Evolutionary conservation across 495 filamentous ascomycete genomes (phyloP).

Genomic region (Cenococcum geophilum): DNA sequence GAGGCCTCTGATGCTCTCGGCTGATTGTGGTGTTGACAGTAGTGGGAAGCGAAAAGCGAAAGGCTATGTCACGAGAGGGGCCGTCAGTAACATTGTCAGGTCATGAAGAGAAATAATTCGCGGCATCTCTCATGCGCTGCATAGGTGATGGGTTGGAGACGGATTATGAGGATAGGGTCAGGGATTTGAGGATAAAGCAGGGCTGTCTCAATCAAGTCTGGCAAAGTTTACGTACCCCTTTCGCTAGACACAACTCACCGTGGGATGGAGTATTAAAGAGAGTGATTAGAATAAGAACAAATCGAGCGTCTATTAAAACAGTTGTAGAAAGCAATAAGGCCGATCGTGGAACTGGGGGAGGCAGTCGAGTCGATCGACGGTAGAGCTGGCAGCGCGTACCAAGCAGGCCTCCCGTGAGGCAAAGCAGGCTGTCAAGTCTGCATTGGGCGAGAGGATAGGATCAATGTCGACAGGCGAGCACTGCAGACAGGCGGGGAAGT

Average conservation of each 20-base stretch:
- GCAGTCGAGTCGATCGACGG: constrained; percentile 26
- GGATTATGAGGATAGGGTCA: not conserved
- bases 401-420: constrained; percentile 29
- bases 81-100: constrained; percentile 5
- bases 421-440: constrained; percentile 29
- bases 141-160: not conserved
- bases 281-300: constrained; percentile 5
- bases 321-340: constrained; percentile 26
- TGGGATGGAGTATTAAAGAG: constrained; percentile 15
- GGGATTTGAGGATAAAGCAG: constrained; percentile 9
- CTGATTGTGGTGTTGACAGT: not conserved
- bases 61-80: constrained; percentile 5
- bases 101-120: not conserved
- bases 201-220: constrained; percentile 4
- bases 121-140: not conserved
- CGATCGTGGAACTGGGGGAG: constrained; percentile 22
- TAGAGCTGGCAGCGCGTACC: constrained; percentile 32
- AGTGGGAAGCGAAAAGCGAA: constrained; percentile 5
- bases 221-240: constrained; percentile 31
- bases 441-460: constrained; percentile 23
- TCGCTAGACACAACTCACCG: constrained; percentile 7
- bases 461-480: constrained; percentile 21
- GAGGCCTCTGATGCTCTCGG: not conserved
- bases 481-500: constrained; percentile 9
- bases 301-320: constrained; percentile 28